Base-by-base conservation (phyloP, 371 early-diverging fungal genomes). In the Blakeslea trispora region DNA sequence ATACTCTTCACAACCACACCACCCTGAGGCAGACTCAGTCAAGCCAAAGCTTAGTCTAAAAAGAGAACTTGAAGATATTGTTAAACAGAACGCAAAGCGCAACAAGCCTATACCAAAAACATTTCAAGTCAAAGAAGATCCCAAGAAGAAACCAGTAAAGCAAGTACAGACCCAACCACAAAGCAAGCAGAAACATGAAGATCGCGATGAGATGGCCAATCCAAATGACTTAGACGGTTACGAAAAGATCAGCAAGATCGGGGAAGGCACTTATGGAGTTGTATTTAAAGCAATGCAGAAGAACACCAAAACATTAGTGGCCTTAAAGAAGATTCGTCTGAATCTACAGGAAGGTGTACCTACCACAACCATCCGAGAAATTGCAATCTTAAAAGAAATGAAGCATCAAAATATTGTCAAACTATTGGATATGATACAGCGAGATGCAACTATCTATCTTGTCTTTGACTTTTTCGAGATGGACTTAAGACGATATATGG, bases 231-330 rank as follows among this genome's bases (percentile, higher is more conserved):
- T 53, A 28, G 49, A 23, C 23, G 54, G 60, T 2, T 94, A 93
- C 72, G 65, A 81, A 44, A 91, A 90, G 69, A 65, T 93, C 15
- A 90, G 93, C 64, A 97, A 96, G 81, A 91, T 99, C 65, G 99
- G 99, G 50, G 96, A 96, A 73, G 98, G 98, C 34, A 94, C 96
- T 8, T 98, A 96, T 51, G 98, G 97, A 34, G 94, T 98, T 34
- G 99, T 99, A 8, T 99, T 94, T 79, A 97, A 95, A 74, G 99
- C 92, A 23, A 69, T 63, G 47, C 87, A 95, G 57, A 82, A 81
- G 64, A 64, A 65, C 0, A 92, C 89, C 23, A 93, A 93, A 23
- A 61, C 70, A 23, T 73, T 90, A 11, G 97, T 99, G 6, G 99
- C 99, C 17, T 61, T 99, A 44, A 99, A 99, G 75, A 94, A 95